Base-by-base conservation (phyloP, 352 stramenopile genomes). In the Pythium brassicae region DNA sequence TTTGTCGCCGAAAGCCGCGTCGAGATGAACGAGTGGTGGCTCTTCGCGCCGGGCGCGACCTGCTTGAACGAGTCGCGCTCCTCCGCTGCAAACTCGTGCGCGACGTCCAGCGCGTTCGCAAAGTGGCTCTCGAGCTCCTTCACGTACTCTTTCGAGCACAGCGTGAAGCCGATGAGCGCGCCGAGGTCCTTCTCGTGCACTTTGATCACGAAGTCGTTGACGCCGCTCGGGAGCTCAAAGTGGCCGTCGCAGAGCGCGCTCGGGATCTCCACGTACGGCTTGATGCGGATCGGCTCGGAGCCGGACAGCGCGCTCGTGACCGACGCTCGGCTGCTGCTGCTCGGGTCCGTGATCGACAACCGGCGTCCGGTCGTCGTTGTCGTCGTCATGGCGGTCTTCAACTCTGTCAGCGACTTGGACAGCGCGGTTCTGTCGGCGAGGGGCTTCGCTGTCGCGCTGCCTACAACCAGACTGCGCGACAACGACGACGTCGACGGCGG, bases 111-210 rank as follows among this genome's bases (percentile, higher is more conserved):
- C 9, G 68, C 61, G 22, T 78, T 61, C 2, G 61, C 63, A 47
- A 91, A 91, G 62, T 87, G 76, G 5, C 67, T 56, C 55, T 92
- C 75, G 20, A 95, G 65, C 48, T 86, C 72, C 44, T 86, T 55
- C 9, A 89, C 69, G 57, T 95, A 95, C 46, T 71, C 71, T 22
- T 72, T 65, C 0, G 81, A 93, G 46, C 77, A 87, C 20, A 95
- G 71, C 25, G 83, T 87, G 47, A 90, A 95, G 25, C 71, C 82
- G 26, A 95, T 92, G 10, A 95, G 54, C 9, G 85, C 90, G 12
- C 85, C 83, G 37, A 93, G 66, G 32, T 95, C 85, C 42, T 90
- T 85, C 50, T 93, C 83, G 50, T 90, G 73, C 23, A 92, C 75
- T 34, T 85, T 78, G n/a, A 93, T 80, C 14, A 88, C 78, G 43